Percentiles rank a stretch among this genome's conserved stretches.
Evolutionary conservation across 352 stramenopile species (phyloP).

Genomic region (Phytophthora parvispora): DNA sequence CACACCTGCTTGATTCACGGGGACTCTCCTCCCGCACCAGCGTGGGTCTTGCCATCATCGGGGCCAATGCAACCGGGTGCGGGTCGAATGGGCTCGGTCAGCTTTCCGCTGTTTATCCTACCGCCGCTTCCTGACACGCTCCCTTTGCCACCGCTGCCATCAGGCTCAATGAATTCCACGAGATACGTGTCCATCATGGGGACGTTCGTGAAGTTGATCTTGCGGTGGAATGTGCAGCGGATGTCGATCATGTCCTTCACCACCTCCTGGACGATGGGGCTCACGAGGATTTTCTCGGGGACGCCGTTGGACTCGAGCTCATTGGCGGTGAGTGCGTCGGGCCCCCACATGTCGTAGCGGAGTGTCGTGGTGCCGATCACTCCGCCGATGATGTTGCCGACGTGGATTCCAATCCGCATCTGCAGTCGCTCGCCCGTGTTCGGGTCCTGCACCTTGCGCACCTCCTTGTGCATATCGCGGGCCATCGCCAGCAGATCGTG

Average conservation of each 20-base stretch:
- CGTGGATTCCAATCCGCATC: conserved; percentile 92
- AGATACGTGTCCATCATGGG: conserved; percentile 89
- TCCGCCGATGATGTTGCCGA: conserved; percentile 90
- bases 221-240: conserved; percentile 85
- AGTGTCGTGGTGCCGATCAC: conserved; percentile 90
- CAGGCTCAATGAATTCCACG: conserved; percentile 78
- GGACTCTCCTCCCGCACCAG: background rate
- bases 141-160: conserved; percentile 15
- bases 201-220: conserved; percentile 86
- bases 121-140: background rate
- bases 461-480: conserved; percentile 90
- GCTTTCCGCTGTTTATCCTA: conserved; percentile 19
- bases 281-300: conserved; percentile 85
- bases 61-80: conserved; percentile 8
- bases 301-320: conserved; percentile 90
- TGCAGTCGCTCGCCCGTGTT: conserved; percentile 87
- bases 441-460: conserved; percentile 85
- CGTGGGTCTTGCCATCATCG: conserved; percentile 16
- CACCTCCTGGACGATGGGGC: conserved; percentile 81
- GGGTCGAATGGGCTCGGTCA: conserved; percentile 1
- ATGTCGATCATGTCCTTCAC: conserved; percentile 90
- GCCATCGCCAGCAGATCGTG: conserved; percentile 85
- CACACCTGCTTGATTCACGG: conserved; percentile 1
- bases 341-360: conserved; percentile 93
- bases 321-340: conserved; percentile 86